These are phyloP conservation scores for Stentor roeselii DNA, from an alignment of 73 alveolate genomes.

Conservation along the genomic window DNA sequence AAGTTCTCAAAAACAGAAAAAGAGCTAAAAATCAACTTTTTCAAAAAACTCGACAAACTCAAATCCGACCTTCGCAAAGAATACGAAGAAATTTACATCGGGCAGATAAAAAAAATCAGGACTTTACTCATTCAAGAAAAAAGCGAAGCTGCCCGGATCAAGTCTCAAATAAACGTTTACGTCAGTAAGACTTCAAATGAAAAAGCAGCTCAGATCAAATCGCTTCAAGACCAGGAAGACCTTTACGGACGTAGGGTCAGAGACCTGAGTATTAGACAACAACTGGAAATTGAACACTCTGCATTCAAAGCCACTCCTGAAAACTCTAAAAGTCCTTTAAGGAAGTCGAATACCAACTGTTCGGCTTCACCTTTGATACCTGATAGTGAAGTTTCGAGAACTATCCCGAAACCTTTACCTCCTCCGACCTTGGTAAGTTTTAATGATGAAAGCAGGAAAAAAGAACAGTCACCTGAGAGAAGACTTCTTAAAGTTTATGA, in stretches of 20 bases:
- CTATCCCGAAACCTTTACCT: neutral
- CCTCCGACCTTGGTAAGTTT: neutral
- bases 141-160: conserved; percentile 1
- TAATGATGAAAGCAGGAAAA: neutral
- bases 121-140: neutral
- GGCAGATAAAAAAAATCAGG: neutral
- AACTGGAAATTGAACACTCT: neutral
- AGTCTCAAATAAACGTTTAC: neutral
- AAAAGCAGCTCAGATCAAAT: neutral
- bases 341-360: neutral
- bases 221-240: neutral
- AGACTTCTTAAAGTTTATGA: no score
- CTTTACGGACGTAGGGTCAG: neutral
- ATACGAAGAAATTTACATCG: neutral
- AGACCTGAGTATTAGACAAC: neutral
- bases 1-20: neutral
- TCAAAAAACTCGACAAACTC: neutral
- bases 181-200: neutral
- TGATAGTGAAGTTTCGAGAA: neutral
- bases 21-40: neutral
- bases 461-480: neutral
- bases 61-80: neutral
- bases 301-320: neutral
- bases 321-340: neutral
- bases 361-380: neutral